phyloP scores from a whole-genome alignment of 2,329 filamentous ascomycete genomes.

The Aspergillus proliferans region DNA sequence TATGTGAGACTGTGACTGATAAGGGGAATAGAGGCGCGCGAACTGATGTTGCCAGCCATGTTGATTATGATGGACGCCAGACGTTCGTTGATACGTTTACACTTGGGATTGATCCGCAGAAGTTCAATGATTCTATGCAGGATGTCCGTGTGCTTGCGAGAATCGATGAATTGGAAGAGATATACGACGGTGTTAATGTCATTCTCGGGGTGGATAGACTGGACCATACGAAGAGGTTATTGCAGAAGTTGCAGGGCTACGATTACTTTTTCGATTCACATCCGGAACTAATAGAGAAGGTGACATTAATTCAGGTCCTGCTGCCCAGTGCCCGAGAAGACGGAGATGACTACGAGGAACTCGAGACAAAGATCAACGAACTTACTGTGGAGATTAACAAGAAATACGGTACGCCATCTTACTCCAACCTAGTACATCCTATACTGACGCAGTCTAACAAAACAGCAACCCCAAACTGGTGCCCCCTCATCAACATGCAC shows the following conservation, averaged over 20 bases:
- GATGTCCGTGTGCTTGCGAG: constrained; percentile 70
- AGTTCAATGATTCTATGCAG: constrained; percentile 74
- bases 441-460: not conserved
- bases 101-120: constrained; percentile 87
- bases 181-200: constrained; percentile 81
- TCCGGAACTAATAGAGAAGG: constrained; percentile 86
- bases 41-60: constrained; percentile 71
- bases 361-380: constrained; percentile 82
- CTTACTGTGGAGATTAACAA: constrained; percentile 87
- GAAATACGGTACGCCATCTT: constrained; percentile 56
- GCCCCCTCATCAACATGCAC: constrained; percentile 90
- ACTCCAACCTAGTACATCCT: too few relatives aligned
- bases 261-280: constrained; percentile 86
- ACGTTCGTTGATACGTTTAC: constrained; percentile 83
- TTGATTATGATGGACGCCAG: constrained; percentile 74
- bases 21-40: constrained; percentile 17
- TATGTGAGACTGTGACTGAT: not conserved
- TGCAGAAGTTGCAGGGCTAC: constrained; percentile 82
- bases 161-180: constrained; percentile 67
- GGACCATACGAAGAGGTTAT: constrained; percentile 95
- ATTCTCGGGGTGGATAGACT: constrained; percentile 86
- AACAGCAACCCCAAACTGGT: constrained; percentile 74
- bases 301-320: constrained; percentile 82
- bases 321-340: constrained; percentile 66
- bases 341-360: constrained; percentile 86